These are phyloP conservation scores for Penicillium angulare DNA, from an alignment of 495 filamentous ascomycete genomes.

Conservation along the genomic window DNA sequence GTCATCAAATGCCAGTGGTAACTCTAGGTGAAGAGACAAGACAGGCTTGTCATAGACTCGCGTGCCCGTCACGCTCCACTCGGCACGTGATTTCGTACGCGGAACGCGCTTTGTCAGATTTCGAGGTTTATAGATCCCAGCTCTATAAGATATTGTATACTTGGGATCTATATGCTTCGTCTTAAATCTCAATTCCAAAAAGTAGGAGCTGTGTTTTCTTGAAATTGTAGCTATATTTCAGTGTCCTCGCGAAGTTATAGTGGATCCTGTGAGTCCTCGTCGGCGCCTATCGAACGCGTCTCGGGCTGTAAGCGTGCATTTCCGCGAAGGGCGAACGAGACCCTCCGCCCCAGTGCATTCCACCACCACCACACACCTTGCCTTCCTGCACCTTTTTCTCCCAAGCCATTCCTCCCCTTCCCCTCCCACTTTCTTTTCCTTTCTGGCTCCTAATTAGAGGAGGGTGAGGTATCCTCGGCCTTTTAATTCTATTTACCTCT, in stretches of 20 bases:
- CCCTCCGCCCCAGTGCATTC: slow-evolving; percentile 39
- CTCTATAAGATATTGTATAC: background rate
- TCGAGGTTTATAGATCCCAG: slow-evolving; percentile 12
- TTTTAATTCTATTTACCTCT: slow-evolving; percentile 1
- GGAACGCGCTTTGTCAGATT: slow-evolving; percentile 21
- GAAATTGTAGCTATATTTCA: background rate
- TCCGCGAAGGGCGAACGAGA: slow-evolving; percentile 43
- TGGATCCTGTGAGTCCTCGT: slow-evolving; percentile 42
- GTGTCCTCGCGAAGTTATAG: slow-evolving; percentile 19
- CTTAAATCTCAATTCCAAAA: too few relatives aligned
- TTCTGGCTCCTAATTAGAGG: slow-evolving; percentile 13
- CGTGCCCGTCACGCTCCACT: slow-evolving; percentile 22
- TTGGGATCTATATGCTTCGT: background rate
- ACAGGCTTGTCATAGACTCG: slow-evolving; percentile 20
- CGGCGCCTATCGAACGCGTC: slow-evolving; percentile 51
- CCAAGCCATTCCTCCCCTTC: slow-evolving; percentile 26
- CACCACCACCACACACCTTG: slow-evolving; percentile 37
- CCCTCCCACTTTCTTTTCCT: slow-evolving; percentile 15
- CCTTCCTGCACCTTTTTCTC: slow-evolving; percentile 39
- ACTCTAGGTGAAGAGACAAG: too few relatives aligned
- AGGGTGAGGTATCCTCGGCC: background rate
- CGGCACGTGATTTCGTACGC: slow-evolving; percentile 30
- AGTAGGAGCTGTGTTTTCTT: too few relatives aligned
- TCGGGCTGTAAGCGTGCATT: slow-evolving; percentile 49
- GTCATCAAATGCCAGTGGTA: background rate